These are phyloP conservation scores for Geranium brycei DNA, from an alignment of 345 rosid species.

Conservation along the genomic window DNA sequence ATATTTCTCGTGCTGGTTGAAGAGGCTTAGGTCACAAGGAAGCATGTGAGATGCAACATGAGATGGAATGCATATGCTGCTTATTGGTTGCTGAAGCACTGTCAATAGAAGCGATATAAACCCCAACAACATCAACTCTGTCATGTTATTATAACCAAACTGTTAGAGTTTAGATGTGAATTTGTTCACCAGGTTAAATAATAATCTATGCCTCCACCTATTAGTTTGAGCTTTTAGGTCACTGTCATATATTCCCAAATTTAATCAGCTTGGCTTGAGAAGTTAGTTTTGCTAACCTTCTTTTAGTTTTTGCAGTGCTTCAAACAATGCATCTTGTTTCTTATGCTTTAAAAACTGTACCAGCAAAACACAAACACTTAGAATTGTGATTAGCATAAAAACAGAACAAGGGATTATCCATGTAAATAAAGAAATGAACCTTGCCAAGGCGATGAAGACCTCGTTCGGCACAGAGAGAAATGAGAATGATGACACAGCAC, in stretches of 20 bases:
- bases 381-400: too few species aligned
- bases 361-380: constrained; percentile 1
- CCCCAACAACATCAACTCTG: constrained; percentile 89
- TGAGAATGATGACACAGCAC: constrained; percentile 50
- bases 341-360: constrained; percentile 38
- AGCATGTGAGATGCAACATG: constrained; percentile 42
- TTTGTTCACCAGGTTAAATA: too few species aligned
- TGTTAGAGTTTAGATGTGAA: too few species aligned
- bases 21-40: constrained; percentile 32
- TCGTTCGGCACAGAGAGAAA: constrained; percentile 57
- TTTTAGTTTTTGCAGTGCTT: constrained; percentile 70
- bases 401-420: too few species aligned
- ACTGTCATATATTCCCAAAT: too few species aligned
- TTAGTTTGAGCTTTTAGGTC: too few species aligned
- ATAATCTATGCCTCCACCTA: too few species aligned
- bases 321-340: constrained; percentile 44
- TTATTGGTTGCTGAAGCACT: constrained; percentile 43
- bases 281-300: constrained; percentile 32
- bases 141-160: constrained; percentile 3
- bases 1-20: constrained; percentile 6
- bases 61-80: constrained; percentile 46
- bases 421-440: constrained; percentile 19
- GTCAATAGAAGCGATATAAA: constrained; percentile 73
- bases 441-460: constrained; percentile 69
- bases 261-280: too few species aligned